Evolutionary conservation across 2,329 filamentous ascomycete genomes (phyloP).

Genomic region (Colletotrichum filicis): DNA sequence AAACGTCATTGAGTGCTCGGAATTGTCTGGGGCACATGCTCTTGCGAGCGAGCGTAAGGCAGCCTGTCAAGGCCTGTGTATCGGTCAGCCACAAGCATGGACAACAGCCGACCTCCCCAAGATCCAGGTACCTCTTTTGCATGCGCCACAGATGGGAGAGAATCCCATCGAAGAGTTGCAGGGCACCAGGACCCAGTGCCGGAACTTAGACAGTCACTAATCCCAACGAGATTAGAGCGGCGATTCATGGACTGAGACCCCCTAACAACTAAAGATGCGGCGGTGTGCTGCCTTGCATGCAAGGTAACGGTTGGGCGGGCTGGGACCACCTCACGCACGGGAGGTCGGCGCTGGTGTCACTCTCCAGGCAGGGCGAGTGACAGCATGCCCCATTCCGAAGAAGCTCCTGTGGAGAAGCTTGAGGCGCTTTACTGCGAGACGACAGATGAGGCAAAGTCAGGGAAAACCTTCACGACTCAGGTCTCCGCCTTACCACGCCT

Average conservation of each 20-base stretch:
- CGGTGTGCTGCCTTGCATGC: constrained; percentile 17
- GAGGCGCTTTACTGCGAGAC: background rate
- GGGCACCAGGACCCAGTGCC: constrained; percentile 12
- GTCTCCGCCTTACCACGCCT: constrained; percentile 1
- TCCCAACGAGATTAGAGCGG: constrained; percentile 20
- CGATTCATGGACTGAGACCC: background rate
- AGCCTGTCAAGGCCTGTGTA: constrained; percentile 9
- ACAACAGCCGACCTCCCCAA: constrained; percentile 5
- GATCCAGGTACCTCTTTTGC: constrained; percentile 2
- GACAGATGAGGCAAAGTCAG: background rate
- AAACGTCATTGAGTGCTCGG: background rate
- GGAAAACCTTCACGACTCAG: constrained; percentile 23
- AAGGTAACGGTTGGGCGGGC: constrained; percentile 21
- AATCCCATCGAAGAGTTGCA: constrained; percentile 3
- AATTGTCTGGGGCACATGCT: background rate
- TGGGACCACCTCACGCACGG: constrained; percentile 19
- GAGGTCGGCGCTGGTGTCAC: constrained; percentile 29
- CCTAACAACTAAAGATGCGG: constrained; percentile 1
- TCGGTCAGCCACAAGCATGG: constrained; percentile 26
- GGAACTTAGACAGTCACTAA: constrained; percentile 10
- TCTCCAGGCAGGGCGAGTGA: constrained; percentile 12
- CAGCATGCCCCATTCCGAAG: constrained; percentile 17
- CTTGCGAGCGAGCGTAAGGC: background rate
- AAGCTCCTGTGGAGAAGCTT: constrained; percentile 25
- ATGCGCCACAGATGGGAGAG: constrained; percentile 18